Evolutionary conservation across 805 yeast species (phyloP).

Genomic region (Kluyveromyces nonfermentans): DNA sequence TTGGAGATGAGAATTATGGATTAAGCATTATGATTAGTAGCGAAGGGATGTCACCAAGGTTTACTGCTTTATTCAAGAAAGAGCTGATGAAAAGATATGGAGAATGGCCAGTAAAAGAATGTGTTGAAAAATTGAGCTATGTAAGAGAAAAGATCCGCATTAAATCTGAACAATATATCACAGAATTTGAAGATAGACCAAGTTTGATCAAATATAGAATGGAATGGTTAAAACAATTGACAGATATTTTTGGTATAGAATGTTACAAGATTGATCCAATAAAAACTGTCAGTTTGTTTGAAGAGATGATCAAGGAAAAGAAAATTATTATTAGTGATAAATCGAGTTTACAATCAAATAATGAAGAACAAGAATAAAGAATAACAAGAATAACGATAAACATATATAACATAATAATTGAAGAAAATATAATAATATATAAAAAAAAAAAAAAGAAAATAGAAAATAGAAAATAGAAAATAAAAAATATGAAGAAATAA

Average conservation of each 20-base stretch:
- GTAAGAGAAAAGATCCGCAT: slow-evolving; percentile 17
- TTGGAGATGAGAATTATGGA: slow-evolving; percentile 8
- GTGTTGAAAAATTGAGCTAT: slow-evolving; percentile 19
- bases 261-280: slow-evolving; percentile 19
- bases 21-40: slow-evolving; percentile 22
- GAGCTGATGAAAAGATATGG: slow-evolving; percentile 16
- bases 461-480: not conserved
- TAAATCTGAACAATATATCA: slow-evolving; percentile 2
- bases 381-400: no score
- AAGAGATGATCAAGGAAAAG: slow-evolving; percentile 14
- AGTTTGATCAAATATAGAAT: slow-evolving; percentile 22
- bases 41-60: slow-evolving; percentile 28
- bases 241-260: slow-evolving; percentile 23
- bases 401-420: no score
- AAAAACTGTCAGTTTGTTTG: slow-evolving; percentile 13
- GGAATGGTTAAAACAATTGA: slow-evolving; percentile 25
- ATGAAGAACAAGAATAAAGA: not conserved
- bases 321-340: not conserved
- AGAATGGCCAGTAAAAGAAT: slow-evolving; percentile 14
- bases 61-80: slow-evolving; percentile 23
- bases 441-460: slow-evolving; percentile 1
- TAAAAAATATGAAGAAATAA: not conserved
- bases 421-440: not conserved
- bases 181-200: slow-evolving; percentile 2
- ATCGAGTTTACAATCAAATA: not conserved